A percentile compares a stretch with the other conserved stretches of the same genome.
phyloP scores from a whole-genome alignment of 2,329 filamentous ascomycete species.

The Apiospora aurea region DNA sequence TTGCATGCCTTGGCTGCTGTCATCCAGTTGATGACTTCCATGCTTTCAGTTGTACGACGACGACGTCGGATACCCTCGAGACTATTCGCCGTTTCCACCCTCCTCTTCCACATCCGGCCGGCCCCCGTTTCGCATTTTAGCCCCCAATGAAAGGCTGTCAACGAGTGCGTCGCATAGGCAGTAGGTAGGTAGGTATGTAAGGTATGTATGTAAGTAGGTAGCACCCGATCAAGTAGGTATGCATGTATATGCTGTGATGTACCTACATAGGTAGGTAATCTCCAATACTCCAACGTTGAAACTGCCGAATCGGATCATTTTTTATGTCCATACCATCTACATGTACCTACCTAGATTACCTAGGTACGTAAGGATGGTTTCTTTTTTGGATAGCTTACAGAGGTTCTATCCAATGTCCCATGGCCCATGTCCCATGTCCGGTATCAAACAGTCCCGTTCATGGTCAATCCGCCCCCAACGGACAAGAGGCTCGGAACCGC shows the following conservation, averaged over 20 bases:
- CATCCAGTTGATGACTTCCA: not conserved
- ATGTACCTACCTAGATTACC: no score
- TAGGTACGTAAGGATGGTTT: no score
- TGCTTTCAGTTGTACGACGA: not conserved
- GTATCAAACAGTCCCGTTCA: not conserved
- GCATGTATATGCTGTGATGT: not conserved
- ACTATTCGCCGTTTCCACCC: not conserved
- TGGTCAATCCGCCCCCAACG: not conserved
- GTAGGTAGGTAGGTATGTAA: not conserved
- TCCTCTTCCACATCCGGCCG: not conserved
- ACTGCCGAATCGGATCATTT: not conserved
- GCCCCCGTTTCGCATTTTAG: not conserved
- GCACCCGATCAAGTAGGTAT: not conserved
- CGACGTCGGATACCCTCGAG: not conserved
- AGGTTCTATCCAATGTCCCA: not conserved
- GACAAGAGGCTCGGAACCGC: not conserved
- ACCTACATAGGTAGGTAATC: not conserved
- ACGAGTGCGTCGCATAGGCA: not conserved
- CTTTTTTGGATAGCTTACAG: no score
- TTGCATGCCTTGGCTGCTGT: not conserved
- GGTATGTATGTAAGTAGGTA: not conserved
- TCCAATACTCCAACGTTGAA: not conserved
- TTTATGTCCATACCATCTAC: not conserved
- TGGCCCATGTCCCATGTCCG: not conserved
- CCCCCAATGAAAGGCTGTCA: constrained; percentile 11